Evolutionary conservation across 2,329 filamentous ascomycete genomes (phyloP), one percentile per base, ranked within the genome.

Genomic region (Fusarium newnesense): DNA sequence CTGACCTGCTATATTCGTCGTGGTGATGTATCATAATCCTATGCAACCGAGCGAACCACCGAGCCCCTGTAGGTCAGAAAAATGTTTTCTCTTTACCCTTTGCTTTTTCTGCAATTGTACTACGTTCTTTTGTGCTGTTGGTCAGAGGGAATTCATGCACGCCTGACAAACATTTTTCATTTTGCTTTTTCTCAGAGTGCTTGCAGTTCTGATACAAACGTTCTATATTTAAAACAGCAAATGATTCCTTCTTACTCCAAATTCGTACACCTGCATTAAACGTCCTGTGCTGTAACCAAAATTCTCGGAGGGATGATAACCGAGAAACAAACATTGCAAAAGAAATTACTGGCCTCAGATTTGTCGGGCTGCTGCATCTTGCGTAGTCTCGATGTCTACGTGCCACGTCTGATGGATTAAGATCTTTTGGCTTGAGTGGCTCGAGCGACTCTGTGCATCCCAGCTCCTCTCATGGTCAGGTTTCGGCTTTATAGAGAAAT

Each of bases 391-490:
- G 30, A 77, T 53, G n/a, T 79, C 77, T 9, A 79, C 76, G 19
- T 77, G 69, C 78, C 77, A 79, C 24, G 77, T 77, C 61, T 77
- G 77, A 11, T 79, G 74, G 39, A 79, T 78, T 16, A 79, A 64
- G 50, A 79, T 78, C 44, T 73, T 79, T 30, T 79, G 78, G 37
- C 77, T 79, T 12, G 77, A 75, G 34, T 78, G 73, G 36, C 76
- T 77, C 21, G 68, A 76, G 21, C 67, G 75, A 54, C 75, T 76
- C 30, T 73, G 70, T 2, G 46, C 62, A 52, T 73, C 71, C 71
- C 71, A 73, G 44, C 36, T 62, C 5, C 53, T 49, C 5, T 63
- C 70, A 3, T 58, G 58, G 7, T 60, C 70, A 13, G 44, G 50
- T 36, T n/a, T 57, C n/a, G 28, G 21, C 24, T 63, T 73, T 0